Conservation (phyloP, 2,329 filamentous ascomycete species). For the Exophiala sideris region DNA sequence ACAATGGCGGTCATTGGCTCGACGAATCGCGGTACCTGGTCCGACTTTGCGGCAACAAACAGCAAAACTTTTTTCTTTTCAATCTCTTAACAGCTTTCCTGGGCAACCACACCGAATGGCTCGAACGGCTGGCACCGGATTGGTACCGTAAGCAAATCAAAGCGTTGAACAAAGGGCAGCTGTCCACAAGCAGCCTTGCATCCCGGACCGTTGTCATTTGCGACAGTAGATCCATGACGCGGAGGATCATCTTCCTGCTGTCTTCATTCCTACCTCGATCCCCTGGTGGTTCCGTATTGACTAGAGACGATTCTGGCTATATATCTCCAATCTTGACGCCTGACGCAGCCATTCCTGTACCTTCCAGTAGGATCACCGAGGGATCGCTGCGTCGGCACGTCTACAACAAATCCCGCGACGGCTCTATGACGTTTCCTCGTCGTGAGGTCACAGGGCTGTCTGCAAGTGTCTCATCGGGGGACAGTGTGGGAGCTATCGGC, state of each 20-base stretch:
- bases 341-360: constrained; percentile 17
- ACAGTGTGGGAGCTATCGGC: constrained; percentile 32
- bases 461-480: constrained; percentile 44
- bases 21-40: constrained; percentile 59
- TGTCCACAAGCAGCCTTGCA: constrained; percentile 47
- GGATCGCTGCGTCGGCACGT: constrained; percentile 14
- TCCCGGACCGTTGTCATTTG: constrained; percentile 57
- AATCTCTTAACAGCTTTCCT: constrained; percentile 59
- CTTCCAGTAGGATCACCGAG: constrained; percentile 8
- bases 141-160: constrained; percentile 51
- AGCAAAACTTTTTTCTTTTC: constrained; percentile 59
- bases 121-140: constrained; percentile 53
- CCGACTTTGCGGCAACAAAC: constrained; percentile 52
- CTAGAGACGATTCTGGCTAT: constrained; percentile 14
- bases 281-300: constrained; percentile 9
- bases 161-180: constrained; percentile 48
- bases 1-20: constrained; percentile 56
- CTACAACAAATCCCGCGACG: constrained; percentile 15
- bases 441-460: constrained; percentile 30
- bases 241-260: constrained; percentile 56
- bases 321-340: constrained; percentile 22
- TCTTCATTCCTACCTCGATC: constrained; percentile 53
- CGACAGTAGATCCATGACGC: constrained; percentile 57
- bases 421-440: constrained; percentile 10
- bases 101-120: constrained; percentile 60